Evolutionary conservation across 176 grass and related monocot species (phyloP), one percentile per base, ranked within the genome.

Genomic region (Carex myosuroides): DNA sequence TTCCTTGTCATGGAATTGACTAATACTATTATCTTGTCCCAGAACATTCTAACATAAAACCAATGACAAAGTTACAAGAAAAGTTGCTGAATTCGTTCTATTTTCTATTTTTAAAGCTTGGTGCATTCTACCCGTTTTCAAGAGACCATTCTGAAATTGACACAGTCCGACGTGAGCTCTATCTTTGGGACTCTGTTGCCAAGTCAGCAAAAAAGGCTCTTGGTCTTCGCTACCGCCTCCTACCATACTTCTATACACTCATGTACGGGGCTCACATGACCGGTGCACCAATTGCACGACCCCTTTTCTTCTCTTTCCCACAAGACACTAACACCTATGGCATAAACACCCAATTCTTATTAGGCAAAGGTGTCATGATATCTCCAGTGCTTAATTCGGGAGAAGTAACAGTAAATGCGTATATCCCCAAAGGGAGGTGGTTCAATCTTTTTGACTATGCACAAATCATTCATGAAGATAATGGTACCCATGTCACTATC

Each of bases 231-330:
- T 98, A 98, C 86, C 82, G 83, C 2, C 84, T 98, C 2, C 86
- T 98, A 2, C 91, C 95, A 0, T 92, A 91, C 69, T 17, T 93
- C 0, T 98, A 95, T 91, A 98, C 92, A 2, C 88, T 98, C 39
- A 94, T 98, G 95, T 86, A 91, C 72, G 83, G 87, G 78, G 91
- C 95, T 62, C 91, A 98, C 84, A 50, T 61, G 0, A 87, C 70
- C 9, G 95, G 92, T 9, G 81, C 92, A 37, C 95, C 95, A 10
- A 94, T 98, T 1, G 86, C 89, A 10, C 84, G 89, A 6, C 92
- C 95, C 7, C 91, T 98, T 81, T 98, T 98, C 91, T 98, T 98
- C 88, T 91, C 92, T 1, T 98, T 87, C 89, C 91, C 89, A 0
- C 46, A 71, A 57, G 95, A 94, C 70, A 75, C 13, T 5, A 5